Evolutionary conservation across 257 asterid genomes (phyloP).

Genomic region (Gynochthodes officinalis): DNA sequence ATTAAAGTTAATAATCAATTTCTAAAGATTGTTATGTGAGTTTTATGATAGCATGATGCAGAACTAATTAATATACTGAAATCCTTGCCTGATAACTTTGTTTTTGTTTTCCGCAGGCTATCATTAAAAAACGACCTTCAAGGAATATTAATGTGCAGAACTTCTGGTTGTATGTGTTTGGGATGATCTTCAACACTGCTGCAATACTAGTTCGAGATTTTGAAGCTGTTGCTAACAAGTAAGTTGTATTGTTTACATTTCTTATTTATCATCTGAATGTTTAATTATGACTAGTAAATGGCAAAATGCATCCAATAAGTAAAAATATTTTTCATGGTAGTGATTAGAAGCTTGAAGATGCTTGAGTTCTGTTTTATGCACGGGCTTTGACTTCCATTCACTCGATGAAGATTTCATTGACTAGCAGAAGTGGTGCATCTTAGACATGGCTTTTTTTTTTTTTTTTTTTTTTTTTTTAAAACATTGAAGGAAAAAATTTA

Average conservation of each 20-base stretch:
- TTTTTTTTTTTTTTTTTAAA: conserved; percentile 2
- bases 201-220: conserved; percentile 92
- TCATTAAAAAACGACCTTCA: conserved; percentile 86
- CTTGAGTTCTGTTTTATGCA: not conserved
- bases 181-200: conserved; percentile 88
- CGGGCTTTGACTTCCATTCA: not conserved
- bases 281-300: not conserved
- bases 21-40: not conserved
- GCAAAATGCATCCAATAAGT: not conserved
- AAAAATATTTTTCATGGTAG: not conserved
- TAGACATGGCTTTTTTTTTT: not conserved
- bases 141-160: conserved; percentile 98
- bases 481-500: not conserved
- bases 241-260: conserved; percentile 22
- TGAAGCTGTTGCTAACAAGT: conserved; percentile 85
- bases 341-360: not conserved
- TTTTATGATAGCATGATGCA: not conserved
- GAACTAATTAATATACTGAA: not conserved
- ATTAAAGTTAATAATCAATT: not conserved
- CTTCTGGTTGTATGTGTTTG: conserved; percentile 98
- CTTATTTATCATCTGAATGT: not conserved
- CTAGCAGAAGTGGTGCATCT: not conserved
- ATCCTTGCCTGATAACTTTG: conserved; percentile 17
- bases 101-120: conserved; percentile 61
- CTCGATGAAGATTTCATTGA: not conserved